phyloP scores from a whole-genome alignment of 257 asterid genomes.

The Solanum etuberosum region DNA sequence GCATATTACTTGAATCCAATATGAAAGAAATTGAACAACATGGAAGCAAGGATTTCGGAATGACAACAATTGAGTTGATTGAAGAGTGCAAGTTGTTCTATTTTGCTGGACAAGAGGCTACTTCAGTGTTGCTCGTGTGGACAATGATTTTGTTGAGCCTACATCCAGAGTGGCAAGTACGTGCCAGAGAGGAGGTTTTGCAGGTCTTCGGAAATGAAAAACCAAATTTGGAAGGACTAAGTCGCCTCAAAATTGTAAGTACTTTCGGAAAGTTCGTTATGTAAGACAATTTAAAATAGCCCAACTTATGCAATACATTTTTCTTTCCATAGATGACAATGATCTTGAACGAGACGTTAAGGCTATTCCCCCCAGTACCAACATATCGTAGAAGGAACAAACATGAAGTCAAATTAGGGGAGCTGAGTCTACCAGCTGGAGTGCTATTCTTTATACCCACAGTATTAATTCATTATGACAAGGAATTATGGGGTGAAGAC shows the following conservation, averaged over 20 bases:
- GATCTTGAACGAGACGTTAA: conserved; percentile 19
- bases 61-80: conserved; percentile 7
- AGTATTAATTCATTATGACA: conserved; percentile 13
- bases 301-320: neutral
- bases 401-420: conserved; percentile 10
- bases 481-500: conserved; percentile 24
- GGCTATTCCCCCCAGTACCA: conserved; percentile 20
- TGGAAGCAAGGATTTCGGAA: neutral
- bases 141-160: conserved; percentile 24
- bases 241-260: conserved; percentile 20
- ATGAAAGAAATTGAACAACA: conserved; percentile 2
- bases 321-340: conserved; percentile 17
- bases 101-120: conserved; percentile 52
- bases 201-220: conserved; percentile 14
- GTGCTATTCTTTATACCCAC: conserved; percentile 7
- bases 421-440: conserved; percentile 8
- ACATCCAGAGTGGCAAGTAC: conserved; percentile 20
- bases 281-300: too few species aligned
- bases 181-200: conserved; percentile 25
- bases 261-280: neutral
- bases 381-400: neutral
- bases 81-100: conserved; percentile 43
- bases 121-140: conserved; percentile 42
- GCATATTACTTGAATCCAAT: conserved; percentile 9
- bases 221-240: conserved; percentile 14